Evolutionary conservation across 768 basidiomycete species (phyloP), one percentile per base, ranked within the genome.

Genomic region (Boletus reticuloceps): DNA sequence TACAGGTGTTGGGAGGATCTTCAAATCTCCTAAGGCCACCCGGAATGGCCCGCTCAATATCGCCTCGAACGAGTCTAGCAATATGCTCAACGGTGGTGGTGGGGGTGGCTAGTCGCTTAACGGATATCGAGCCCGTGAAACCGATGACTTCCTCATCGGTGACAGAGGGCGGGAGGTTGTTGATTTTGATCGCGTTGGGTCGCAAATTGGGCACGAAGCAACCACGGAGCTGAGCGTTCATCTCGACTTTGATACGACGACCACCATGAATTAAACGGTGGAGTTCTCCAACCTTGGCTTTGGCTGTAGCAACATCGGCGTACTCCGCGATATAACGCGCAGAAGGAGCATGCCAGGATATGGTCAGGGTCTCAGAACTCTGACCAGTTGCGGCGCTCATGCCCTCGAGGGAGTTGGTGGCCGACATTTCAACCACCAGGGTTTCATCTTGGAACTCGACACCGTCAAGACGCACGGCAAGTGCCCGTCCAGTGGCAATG

Each of bases 341-440:
- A n/a, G 77, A 79, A 2, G 83, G 83, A 1, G 69, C 67, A 6
- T 67, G 72, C 82, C 84, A 88, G 12, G 75, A 77, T 42, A 85
- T 73, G 1, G 74, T 76, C 47, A 86, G 61, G 37, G 74, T 70
- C 13, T 81, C 71, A 5, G 65, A 43, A 29, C 72, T 70, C 4
- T 68, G 69, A 6, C 58, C 58, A 3, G 69, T 59, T 10, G 66
- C 69, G 19, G 65, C 68, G 12, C 62, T 76, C 82, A 82, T 82
- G 8, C 74, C 72, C 38, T 74, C 74, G 13, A 71, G 55, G 50
- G 69, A 69, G 34, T 72, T 70, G 46, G 74, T 76, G 37, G 76
- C 64, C 41, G 70, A 69, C 31, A 79, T 68, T 58, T 79, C 77
- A 39, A 84, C 76, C 9, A 59, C 61, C 9, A 85, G 65, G 0